Base-by-base conservation (phyloP, 305 asterid genomes). In the Galium porrigens region DNA sequence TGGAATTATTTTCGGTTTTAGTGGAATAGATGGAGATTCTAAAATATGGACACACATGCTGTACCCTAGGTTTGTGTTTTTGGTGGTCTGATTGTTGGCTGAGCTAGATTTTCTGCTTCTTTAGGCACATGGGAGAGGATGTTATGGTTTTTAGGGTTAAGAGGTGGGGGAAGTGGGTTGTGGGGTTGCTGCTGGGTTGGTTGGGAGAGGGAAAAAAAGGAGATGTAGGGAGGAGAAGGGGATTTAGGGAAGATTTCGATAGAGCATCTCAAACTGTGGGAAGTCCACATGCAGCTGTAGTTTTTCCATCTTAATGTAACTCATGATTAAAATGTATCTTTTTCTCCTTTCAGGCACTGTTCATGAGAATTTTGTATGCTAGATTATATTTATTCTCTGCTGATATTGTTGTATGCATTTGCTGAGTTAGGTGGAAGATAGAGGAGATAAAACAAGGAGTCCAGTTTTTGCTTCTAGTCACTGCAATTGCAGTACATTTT, bases 401-500 rank as follows among this genome's bases (percentile, higher is more conserved):
- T 18, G 6, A n/a, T 15, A 33, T 58, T n/a, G 46, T 34, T 8
- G 34, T 58, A 3, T 55, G 17, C 29, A 27, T 36, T 36, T n/a
- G 37, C 36, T 70, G 70, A 46, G 25, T 73, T 73, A 90, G 95
- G 77, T 61, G 34, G 88, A 76, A 46, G 78, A 73, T 72, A 70
- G 65, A 64, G 82, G 68, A 68, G 59, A 66, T 55, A 64, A 80
- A 62, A 73, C 72, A 71, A 84, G 83, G 80, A 74, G 85, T 80
- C 80, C 99, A 27, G 79, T 77, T 63, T 79, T 81, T n/a, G 63
- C 83, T 37, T 48, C 71, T 42, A 78, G 81, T 11, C 72, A 63
- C 62, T 25, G 65, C 73, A 68, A 56, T 56, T 59, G 56, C 10
- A 34, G 29, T 32, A 80, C 73, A 64, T 65, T 59, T 22, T 6